Evolutionary conservation across 1,284 basidiomycete species (phyloP).

Genomic region (Exsudoporus floridanus): DNA sequence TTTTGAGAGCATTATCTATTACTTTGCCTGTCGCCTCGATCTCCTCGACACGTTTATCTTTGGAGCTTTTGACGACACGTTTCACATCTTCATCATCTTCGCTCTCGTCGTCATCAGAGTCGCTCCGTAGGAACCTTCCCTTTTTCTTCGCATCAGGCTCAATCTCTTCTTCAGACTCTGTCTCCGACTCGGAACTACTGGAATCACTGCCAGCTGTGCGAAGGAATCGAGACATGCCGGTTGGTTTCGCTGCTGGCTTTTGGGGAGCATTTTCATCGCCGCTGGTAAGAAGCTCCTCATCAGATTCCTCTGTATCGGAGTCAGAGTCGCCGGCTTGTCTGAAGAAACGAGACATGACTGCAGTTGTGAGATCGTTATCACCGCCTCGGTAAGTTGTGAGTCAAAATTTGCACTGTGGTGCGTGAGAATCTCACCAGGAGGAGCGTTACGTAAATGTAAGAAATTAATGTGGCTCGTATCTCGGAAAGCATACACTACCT

Average conservation of each 20-base stretch:
- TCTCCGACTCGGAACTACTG: constrained; percentile 46
- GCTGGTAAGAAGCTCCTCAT: constrained; percentile 79
- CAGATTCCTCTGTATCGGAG: constrained; percentile 73
- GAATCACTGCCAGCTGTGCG: constrained; percentile 51
- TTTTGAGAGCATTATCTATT: constrained; percentile 95
- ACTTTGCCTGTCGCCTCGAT: constrained; percentile 86
- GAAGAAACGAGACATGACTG: constrained; percentile 83
- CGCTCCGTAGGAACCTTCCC: constrained; percentile 49
- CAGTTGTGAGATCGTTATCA: constrained; percentile 29
- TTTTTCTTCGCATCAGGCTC: constrained; percentile 51
- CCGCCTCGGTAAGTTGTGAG: constrained; percentile 1
- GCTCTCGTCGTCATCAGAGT: constrained; percentile 62
- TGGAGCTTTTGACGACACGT: constrained; percentile 79
- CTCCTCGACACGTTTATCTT: constrained; percentile 84
- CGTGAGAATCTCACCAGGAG: constrained; percentile 13
- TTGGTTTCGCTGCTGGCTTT: constrained; percentile 55
- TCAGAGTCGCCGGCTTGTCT: constrained; percentile 81
- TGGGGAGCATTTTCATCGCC: constrained; percentile 64
- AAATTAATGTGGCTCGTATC: constrained; percentile 7
- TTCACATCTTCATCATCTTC: constrained; percentile 73
- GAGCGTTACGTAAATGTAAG: constrained; percentile 21
- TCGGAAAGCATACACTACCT: constrained; percentile 20
- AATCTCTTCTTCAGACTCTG: constrained; percentile 45
- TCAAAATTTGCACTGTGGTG: constrained; percentile 18
- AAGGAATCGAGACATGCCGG: constrained; percentile 72